Evolutionary conservation across 441 rosid species (phyloP).

Genomic region (Syzygium malaccense): DNA sequence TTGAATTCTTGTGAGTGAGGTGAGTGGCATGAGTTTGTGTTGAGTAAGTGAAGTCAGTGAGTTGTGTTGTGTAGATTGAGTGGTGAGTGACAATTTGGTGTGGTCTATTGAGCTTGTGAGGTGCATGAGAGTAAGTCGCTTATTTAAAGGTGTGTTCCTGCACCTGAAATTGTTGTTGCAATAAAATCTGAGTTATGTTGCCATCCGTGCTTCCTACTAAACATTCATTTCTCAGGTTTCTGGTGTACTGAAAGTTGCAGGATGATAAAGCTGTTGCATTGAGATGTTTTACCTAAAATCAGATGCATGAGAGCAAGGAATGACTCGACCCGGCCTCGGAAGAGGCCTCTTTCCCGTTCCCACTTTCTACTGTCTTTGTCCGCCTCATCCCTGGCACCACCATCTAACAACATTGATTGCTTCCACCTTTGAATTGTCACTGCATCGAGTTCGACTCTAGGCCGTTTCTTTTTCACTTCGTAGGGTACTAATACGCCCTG

Average conservation of each 20-base stretch:
- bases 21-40: background rate
- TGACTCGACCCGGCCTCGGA: slow-evolving; percentile 69
- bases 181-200: background rate
- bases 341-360: slow-evolving; percentile 81
- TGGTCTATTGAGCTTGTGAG: background rate
- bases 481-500: background rate
- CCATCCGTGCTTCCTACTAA: background rate
- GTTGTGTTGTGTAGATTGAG: background rate
- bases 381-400: background rate
- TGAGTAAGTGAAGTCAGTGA: background rate
- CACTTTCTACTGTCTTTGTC: slow-evolving; percentile 61
- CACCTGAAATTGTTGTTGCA: background rate
- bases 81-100: background rate
- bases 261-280: background rate
- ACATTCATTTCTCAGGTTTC: background rate
- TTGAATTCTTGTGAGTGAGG: background rate
- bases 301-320: slow-evolving; percentile 96
- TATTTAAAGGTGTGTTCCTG: background rate
- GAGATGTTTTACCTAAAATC: slow-evolving; percentile 64
- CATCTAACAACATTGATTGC: background rate
- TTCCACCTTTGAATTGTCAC: background rate
- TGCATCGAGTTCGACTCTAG: background rate
- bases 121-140: background rate
- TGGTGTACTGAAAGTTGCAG: background rate
- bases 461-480: background rate